A percentile compares a stretch with the other conserved stretches of the same genome.
Evolutionary conservation across 306 rosid genomes (phyloP).

Genomic region (Carpinus viminea): DNA sequence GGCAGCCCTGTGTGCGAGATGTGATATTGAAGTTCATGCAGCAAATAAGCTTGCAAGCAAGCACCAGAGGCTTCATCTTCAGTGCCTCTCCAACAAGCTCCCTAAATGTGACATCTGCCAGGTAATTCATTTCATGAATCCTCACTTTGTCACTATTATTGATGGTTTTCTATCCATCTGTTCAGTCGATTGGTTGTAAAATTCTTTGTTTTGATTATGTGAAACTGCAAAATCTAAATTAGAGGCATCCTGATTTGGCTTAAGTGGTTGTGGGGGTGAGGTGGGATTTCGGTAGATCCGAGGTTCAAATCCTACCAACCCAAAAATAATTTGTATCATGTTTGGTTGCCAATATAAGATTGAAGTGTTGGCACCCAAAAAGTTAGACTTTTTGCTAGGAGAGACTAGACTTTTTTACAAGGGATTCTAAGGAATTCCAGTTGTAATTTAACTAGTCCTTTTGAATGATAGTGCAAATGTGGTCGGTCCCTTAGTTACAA

Average conservation of each 20-base stretch:
- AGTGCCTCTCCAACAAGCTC: conserved; percentile 74
- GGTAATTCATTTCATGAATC: conserved; percentile 34
- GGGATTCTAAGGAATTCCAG: no score
- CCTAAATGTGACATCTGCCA: conserved; percentile 97
- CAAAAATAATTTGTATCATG: no score
- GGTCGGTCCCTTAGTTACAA: no score
- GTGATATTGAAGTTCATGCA: conserved; percentile 94
- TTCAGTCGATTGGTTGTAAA: neutral
- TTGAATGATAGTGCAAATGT: no score
- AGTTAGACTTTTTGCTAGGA: no score
- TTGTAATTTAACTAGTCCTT: no score
- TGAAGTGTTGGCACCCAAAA: no score
- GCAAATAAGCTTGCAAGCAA: conserved; percentile 98
- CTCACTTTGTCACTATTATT: neutral
- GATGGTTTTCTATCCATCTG: neutral
- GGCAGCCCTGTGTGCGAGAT: conserved; percentile 89
- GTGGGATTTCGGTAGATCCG: neutral
- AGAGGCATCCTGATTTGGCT: neutral
- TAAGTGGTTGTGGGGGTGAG: neutral
- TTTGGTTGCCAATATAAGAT: no score
- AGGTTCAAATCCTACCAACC: neutral
- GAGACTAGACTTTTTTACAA: no score
- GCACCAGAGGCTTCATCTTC: conserved; percentile 92
- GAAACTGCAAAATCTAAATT: conserved; percentile 2
- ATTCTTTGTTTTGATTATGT: neutral